Evolutionary conservation across 2,329 filamentous ascomycete species (phyloP).

Genomic region (Stagonosporopsis tanaceti): DNA sequence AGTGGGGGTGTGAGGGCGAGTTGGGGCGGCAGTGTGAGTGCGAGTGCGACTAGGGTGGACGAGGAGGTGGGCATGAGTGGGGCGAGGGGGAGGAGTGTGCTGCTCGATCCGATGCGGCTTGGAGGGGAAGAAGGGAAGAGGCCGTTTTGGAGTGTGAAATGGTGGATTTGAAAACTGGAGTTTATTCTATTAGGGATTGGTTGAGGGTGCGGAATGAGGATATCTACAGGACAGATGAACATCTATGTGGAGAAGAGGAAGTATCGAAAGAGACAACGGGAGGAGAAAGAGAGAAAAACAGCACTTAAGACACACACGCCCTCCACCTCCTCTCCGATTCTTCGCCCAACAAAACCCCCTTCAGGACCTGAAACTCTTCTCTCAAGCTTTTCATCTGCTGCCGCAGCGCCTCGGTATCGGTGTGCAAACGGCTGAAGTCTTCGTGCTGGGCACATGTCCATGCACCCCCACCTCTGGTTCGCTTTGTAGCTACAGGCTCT

Average conservation of each 20-base stretch:
- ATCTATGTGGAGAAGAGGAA: too few relatives aligned
- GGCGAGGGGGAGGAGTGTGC: conserved; percentile 12
- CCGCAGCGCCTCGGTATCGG: conserved; percentile 23
- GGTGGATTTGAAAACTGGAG: conserved; percentile 2
- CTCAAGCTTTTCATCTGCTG: conserved; percentile 27
- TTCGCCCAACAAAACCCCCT: conserved; percentile 20
- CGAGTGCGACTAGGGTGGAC: not conserved
- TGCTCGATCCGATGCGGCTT: conserved; percentile 7
- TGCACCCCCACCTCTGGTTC: too few relatives aligned
- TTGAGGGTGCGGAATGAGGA: too few relatives aligned
- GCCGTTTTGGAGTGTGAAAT: conserved; percentile 6
- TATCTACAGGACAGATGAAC: not conserved
- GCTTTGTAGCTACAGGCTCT: not conserved
- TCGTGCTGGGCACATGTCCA: not conserved
- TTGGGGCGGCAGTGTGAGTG: conserved; percentile 3
- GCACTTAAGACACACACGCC: not conserved
- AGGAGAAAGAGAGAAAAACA: not conserved
- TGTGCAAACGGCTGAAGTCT: conserved; percentile 12
- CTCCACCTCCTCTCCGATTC: conserved; percentile 8
- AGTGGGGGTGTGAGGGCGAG: not conserved
- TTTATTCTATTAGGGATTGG: not conserved
- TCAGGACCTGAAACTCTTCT: conserved; percentile 29
- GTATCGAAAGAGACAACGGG: not conserved
- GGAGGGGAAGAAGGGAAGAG: not conserved
- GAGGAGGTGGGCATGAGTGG: conserved; percentile 19